Evolutionary conservation across 371 early-diverging fungal species (phyloP).

Genomic region (Mortierella sp.): DNA sequence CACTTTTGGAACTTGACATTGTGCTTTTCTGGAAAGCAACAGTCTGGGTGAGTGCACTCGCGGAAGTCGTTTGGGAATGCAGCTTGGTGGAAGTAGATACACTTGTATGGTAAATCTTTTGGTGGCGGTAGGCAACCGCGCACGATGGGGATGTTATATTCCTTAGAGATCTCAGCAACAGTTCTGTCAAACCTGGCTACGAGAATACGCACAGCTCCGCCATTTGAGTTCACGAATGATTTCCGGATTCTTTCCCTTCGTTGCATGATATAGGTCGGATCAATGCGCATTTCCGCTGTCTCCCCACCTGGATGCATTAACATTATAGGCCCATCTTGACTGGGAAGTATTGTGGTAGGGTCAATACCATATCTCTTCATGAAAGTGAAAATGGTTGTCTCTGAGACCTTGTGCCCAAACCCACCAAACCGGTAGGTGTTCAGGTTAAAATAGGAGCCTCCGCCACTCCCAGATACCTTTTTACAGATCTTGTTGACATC

Average conservation of each 20-base stretch:
- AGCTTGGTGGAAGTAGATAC: not conserved
- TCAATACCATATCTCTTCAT: slow-evolving; percentile 45
- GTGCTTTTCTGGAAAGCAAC: slow-evolving; percentile 1
- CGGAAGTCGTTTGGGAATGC: not conserved
- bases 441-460: slow-evolving; percentile 25
- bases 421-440: slow-evolving; percentile 15
- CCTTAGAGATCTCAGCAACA: not conserved
- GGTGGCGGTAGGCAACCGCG: slow-evolving; percentile 2
- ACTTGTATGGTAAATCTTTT: not conserved
- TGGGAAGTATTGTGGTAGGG: slow-evolving; percentile 19
- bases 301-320: too few relatives aligned
- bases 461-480: slow-evolving; percentile 1
- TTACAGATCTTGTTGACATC: slow-evolving; percentile 14
- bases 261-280: not conserved
- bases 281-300: not conserved
- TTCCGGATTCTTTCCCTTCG: not conserved
- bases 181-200: slow-evolving; percentile 15
- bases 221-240: not conserved
- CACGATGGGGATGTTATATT: slow-evolving; percentile 1
- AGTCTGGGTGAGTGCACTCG: slow-evolving; percentile 15
- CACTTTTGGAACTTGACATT: slow-evolving; percentile 1
- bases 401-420: slow-evolving; percentile 27
- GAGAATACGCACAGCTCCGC: not conserved
- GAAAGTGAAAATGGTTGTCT: slow-evolving; percentile 36
- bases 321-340: too few relatives aligned